Conservation (phyloP, 1,284 basidiomycete genomes). For the Malassezia caprae region DNA sequence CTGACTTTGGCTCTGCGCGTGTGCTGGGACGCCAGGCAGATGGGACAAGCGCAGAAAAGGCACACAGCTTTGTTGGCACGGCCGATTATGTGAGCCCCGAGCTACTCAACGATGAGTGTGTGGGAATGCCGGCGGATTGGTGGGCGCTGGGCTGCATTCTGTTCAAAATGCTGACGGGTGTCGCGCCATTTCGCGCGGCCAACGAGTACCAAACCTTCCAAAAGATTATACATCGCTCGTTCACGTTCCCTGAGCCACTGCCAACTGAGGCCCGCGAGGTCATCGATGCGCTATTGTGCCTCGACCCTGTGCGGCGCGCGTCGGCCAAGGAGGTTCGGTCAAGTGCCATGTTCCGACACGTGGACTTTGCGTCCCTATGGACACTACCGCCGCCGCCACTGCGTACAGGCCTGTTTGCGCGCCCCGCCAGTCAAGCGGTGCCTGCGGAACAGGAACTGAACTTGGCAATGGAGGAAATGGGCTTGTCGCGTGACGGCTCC, state of each 20-base stretch:
- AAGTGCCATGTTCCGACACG: slow-evolving; percentile 27
- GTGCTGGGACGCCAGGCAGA: neutral
- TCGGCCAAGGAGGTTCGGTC: slow-evolving; percentile 21
- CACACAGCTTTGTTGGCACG: slow-evolving; percentile 77
- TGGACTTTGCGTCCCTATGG: slow-evolving; percentile 34
- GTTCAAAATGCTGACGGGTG: slow-evolving; percentile 54
- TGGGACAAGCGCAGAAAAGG: slow-evolving; percentile 50
- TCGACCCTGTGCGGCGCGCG: slow-evolving; percentile 26
- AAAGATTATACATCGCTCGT: slow-evolving; percentile 53
- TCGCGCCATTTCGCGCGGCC: slow-evolving; percentile 54
- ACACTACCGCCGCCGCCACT: slow-evolving; percentile 8
- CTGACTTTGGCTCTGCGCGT: slow-evolving; percentile 43
- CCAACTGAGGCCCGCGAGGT: slow-evolving; percentile 51
- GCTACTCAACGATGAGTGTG: slow-evolving; percentile 61
- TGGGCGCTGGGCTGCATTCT: slow-evolving; percentile 56
- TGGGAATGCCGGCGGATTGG: slow-evolving; percentile 52
- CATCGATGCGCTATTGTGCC: slow-evolving; percentile 50
- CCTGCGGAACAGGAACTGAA: neutral
- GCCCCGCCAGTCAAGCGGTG: slow-evolving; percentile 1
- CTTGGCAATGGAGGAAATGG: neutral
- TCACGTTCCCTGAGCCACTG: slow-evolving; percentile 52
- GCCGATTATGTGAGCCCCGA: slow-evolving; percentile 94
- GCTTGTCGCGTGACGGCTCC: neutral
- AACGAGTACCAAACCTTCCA: slow-evolving; percentile 57
- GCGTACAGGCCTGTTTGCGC: neutral